Conservation (phyloP, 2,329 filamentous ascomycete species). For the Sporothrix humicola region DNA sequence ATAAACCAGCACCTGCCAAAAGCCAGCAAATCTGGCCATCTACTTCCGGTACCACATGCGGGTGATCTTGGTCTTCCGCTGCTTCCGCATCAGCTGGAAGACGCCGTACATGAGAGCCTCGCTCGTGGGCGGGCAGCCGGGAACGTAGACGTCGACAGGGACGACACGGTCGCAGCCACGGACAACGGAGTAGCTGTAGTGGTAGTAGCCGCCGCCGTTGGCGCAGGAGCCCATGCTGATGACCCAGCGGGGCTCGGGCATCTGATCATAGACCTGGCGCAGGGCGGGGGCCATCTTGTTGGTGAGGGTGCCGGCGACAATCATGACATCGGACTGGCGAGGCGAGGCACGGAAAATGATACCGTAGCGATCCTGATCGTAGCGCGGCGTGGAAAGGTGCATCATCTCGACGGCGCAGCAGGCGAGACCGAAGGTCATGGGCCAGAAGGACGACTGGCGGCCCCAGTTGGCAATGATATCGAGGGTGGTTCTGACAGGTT, state of each 20-base stretch:
- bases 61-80: constrained; percentile 57
- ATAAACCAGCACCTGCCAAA: not conserved
- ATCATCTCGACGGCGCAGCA: constrained; percentile 95
- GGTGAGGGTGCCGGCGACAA: constrained; percentile 88
- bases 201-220: constrained; percentile 75
- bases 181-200: constrained; percentile 72
- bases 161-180: constrained; percentile 69
- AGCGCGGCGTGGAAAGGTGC: constrained; percentile 84
- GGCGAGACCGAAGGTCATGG: constrained; percentile 85
- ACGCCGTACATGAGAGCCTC: constrained; percentile 61
- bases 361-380: constrained; percentile 86
- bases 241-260: constrained; percentile 88
- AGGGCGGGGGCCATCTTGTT: constrained; percentile 96
- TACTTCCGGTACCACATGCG: constrained; percentile 60
- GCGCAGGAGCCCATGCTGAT: constrained; percentile 75
- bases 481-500: constrained; percentile 67
- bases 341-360: constrained; percentile 91
- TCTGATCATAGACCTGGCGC: constrained; percentile 92
- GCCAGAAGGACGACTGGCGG: constrained; percentile 83
- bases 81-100: constrained; percentile 73
- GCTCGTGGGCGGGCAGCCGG: constrained; percentile 62
- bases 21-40: not conserved
- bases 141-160: constrained; percentile 71
- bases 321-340: constrained; percentile 90
- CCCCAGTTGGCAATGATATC: constrained; percentile 85